Percentiles rank a stretch among this genome's conserved stretches.
These are phyloP conservation scores for Kwoniella sp. DNA, from an alignment of 768 basidiomycete species.

Conservation along the genomic window DNA sequence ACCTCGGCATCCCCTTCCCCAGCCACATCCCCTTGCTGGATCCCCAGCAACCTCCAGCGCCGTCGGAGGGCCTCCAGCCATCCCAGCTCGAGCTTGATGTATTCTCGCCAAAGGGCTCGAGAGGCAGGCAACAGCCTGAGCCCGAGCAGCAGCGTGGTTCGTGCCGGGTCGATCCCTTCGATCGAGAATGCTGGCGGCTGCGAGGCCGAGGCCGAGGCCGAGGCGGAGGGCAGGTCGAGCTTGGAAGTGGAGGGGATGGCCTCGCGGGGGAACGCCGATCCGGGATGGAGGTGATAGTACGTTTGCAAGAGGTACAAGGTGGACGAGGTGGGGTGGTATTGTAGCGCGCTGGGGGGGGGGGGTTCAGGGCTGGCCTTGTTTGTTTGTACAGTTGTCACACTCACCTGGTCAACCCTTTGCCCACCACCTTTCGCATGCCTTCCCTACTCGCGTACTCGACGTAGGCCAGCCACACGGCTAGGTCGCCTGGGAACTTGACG, in stretches of 20 bases:
- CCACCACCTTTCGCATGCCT: conserved; percentile 71
- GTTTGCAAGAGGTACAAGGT: conserved; percentile 79
- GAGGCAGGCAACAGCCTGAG: conserved; percentile 71
- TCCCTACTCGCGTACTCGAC: conserved; percentile 76
- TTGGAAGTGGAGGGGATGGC: conserved; percentile 36
- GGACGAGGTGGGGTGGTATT: conserved; percentile 74
- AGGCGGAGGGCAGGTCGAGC: conserved; percentile 24
- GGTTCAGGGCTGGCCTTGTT: background rate
- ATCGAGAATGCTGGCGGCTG: conserved; percentile 40
- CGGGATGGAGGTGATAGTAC: conserved; percentile 70
- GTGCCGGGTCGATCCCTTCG: conserved; percentile 58
- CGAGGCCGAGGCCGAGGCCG: conserved; percentile 11
- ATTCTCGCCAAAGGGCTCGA: conserved; percentile 78
- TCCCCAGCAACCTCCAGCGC: conserved; percentile 75
- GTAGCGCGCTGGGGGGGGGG: conserved; percentile 62
- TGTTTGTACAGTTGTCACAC: conserved; percentile 26
- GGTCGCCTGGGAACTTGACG: conserved; percentile 79
- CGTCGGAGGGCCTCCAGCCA: conserved; percentile 75
- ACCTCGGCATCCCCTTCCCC: background rate
- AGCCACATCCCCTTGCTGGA: conserved; percentile 48
- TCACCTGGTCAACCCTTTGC: conserved; percentile 74
- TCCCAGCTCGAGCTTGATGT: conserved; percentile 81
- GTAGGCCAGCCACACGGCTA: conserved; percentile 84
- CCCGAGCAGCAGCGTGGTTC: conserved; percentile 77
- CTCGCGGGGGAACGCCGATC: conserved; percentile 57